A percentile compares a stretch with the other conserved stretches of the same genome.
Conservation (phyloP, 768 basidiomycete genomes). For the Tulasnella sp. region DNA sequence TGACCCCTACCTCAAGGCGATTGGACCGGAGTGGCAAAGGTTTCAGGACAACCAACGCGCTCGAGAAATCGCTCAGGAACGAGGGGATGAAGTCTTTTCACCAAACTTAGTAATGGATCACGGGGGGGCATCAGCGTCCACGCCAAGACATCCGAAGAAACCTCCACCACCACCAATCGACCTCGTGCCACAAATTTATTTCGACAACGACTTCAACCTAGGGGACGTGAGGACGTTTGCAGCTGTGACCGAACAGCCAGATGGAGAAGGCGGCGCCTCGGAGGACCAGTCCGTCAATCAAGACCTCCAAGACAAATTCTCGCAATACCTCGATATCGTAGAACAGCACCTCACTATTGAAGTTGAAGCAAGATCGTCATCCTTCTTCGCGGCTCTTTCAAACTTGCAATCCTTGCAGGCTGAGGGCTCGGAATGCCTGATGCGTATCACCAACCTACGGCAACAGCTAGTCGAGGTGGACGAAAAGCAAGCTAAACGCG, state of each 20-base stretch:
- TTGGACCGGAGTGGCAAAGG: constrained; percentile 71
- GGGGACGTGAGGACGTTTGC: constrained; percentile 73
- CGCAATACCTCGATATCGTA: constrained; percentile 86
- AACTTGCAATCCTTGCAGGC: constrained; percentile 91
- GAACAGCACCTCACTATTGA: constrained; percentile 93
- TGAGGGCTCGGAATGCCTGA: constrained; percentile 78
- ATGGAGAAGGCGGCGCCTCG: constrained; percentile 32
- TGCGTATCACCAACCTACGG: constrained; percentile 69
- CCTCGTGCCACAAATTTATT: constrained; percentile 77
- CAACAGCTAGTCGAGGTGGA: constrained; percentile 70
- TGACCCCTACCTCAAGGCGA: constrained; percentile 69
- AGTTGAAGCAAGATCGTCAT: constrained; percentile 82
- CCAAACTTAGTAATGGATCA: no score
- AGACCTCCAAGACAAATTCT: constrained; percentile 83
- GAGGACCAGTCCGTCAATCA: constrained; percentile 35
- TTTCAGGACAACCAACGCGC: constrained; percentile 44
- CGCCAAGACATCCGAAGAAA: constrained; percentile 19
- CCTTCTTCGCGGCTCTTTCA: constrained; percentile 93
- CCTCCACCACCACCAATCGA: constrained; percentile 58
- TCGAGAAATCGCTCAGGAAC: constrained; percentile 17
- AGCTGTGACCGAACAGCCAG: constrained; percentile 59
- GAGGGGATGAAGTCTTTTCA: not conserved
- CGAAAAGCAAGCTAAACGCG: constrained; percentile 68
- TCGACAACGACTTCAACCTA: constrained; percentile 71
- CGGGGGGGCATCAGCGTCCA: constrained; percentile 4